Percentiles rank a stretch among this genome's conserved stretches.
Conservation (phyloP, 2,329 filamentous ascomycete genomes). For the Uncinocarpus reesii region DNA sequence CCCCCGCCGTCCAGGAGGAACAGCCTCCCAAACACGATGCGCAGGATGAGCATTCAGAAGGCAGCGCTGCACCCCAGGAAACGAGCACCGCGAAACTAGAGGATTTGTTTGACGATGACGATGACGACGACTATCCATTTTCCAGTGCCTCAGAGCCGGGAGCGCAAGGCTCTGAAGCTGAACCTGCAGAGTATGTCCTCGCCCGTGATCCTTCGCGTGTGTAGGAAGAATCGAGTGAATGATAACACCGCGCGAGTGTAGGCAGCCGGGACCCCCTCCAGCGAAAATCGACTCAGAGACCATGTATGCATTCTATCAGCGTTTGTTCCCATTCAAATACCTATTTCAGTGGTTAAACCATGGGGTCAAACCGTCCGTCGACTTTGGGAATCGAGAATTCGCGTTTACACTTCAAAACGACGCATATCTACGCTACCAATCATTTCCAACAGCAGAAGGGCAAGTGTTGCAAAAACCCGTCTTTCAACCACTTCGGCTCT, state of each 20-base stretch:
- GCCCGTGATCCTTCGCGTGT: not conserved
- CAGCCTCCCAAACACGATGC: not conserved
- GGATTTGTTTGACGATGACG: constrained; percentile 51
- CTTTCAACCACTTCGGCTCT: not conserved
- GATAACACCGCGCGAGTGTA: constrained; percentile 15
- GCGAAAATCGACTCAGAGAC: constrained; percentile 63
- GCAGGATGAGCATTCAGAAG: constrained; percentile 21
- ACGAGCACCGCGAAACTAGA: constrained; percentile 40
- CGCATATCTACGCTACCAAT: constrained; percentile 85
- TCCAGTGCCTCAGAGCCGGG: constrained; percentile 38
- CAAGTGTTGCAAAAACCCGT: constrained; percentile 26
- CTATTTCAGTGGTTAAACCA: constrained; percentile 98
- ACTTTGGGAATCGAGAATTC: constrained; percentile 91
- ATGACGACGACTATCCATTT: constrained; percentile 44
- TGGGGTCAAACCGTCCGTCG: constrained; percentile 69
- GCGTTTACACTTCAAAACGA: constrained; percentile 91
- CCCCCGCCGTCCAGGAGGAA: not conserved
- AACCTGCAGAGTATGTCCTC: constrained; percentile 6
- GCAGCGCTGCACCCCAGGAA: constrained; percentile 22
- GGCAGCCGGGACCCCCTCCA: constrained; percentile 29
- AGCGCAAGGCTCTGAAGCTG: not conserved
- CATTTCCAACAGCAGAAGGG: constrained; percentile 57
- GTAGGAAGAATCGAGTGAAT: not conserved
- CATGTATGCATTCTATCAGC: constrained; percentile 89
- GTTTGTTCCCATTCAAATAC: constrained; percentile 85